These are phyloP conservation scores for Geoglossum cookeanum DNA, from an alignment of 2,329 filamentous ascomycete genomes.

Conservation along the genomic window DNA sequence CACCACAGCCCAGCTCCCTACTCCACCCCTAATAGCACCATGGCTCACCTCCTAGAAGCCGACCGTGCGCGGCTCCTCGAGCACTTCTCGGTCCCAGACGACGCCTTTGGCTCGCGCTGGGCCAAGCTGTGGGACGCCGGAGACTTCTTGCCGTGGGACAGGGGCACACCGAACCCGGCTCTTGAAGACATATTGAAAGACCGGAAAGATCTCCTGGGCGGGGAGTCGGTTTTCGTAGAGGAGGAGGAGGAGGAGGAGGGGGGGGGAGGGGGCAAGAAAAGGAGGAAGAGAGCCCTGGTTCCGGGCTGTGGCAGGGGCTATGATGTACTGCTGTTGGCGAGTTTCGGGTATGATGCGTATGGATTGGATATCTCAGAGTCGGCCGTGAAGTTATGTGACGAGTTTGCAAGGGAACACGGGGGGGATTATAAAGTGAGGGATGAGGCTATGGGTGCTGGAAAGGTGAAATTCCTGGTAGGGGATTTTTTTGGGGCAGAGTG, in stretches of 20 bases:
- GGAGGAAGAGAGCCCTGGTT: conserved; percentile 9
- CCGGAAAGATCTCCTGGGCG: conserved; percentile 20
- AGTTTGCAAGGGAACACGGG: conserved; percentile 18
- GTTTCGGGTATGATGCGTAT: conserved; percentile 7
- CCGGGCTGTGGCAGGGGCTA: conserved; percentile 5
- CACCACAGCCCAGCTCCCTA: no score
- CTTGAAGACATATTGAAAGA: conserved; percentile 33
- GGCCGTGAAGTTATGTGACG: conserved; percentile 8
- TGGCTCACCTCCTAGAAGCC: background rate
- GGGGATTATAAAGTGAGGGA: conserved; percentile 25
- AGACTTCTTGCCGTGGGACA: conserved; percentile 38
- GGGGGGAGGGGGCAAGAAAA: background rate
- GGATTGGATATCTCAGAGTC: conserved; percentile 5
- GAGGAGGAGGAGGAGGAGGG: conserved; percentile 18
- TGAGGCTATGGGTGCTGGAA: conserved; percentile 27
- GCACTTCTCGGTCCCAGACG: conserved; percentile 25
- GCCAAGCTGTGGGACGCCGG: conserved; percentile 34
- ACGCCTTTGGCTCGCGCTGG: conserved; percentile 30
- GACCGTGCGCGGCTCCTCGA: conserved; percentile 15
- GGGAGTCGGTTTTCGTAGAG: conserved; percentile 13
- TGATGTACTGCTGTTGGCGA: conserved; percentile 6
- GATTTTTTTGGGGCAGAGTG: conserved; percentile 50
- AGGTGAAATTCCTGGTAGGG: conserved; percentile 35
- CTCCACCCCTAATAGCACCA: no score
- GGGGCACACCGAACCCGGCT: conserved; percentile 37